Conservation (phyloP, 768 basidiomycete species). For the Gymnopilus dilepis region DNA sequence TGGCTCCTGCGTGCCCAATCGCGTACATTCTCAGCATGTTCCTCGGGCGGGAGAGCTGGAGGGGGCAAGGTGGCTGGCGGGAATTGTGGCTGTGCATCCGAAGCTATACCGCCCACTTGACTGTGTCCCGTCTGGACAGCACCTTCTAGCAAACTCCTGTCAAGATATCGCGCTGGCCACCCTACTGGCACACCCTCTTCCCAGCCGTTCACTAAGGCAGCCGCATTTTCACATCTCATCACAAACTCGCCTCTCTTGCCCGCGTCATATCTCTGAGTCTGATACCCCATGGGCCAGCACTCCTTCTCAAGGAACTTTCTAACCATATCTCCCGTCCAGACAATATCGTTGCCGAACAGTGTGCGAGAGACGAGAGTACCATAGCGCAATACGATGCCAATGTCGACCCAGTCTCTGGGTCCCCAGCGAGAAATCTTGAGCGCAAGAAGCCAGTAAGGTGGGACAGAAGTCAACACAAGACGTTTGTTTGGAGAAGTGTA, state of each 20-base stretch:
- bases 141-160: neutral
- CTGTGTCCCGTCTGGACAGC: neutral
- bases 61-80: neutral
- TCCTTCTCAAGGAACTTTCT: constrained; percentile 61
- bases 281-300: constrained; percentile 71
- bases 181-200: neutral
- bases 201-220: neutral
- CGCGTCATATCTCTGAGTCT: neutral
- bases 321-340: constrained; percentile 60
- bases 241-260: neutral
- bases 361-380: constrained; percentile 52
- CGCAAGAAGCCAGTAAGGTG: constrained; percentile 75
- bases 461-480: constrained; percentile 61
- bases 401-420: constrained; percentile 67
- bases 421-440: constrained; percentile 74
- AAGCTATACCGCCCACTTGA: neutral
- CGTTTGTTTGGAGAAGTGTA: constrained; percentile 57
- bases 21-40: neutral
- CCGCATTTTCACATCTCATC: neutral
- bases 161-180: neutral
- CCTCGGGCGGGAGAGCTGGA: neutral
- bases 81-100: neutral
- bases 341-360: constrained; percentile 29
- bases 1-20: neutral
- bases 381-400: constrained; percentile 69